Percentiles rank a stretch among this genome's conserved stretches.
Evolutionary conservation across 2,329 filamentous ascomycete species (phyloP).

Genomic region (Nemania serpens): DNA sequence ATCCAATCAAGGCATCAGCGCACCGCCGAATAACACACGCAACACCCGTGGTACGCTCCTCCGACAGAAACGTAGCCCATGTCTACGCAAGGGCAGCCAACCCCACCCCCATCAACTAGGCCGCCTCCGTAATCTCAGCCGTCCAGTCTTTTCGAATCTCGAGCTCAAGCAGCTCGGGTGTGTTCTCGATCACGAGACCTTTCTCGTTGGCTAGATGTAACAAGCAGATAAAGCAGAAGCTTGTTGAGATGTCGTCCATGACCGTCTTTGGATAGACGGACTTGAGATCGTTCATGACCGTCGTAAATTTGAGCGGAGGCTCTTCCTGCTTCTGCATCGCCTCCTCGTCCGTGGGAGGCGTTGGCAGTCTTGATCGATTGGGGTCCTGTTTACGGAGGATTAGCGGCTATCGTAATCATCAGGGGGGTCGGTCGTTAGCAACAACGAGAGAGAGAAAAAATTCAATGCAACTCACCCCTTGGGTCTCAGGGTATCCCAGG

Average conservation of each 20-base stretch:
- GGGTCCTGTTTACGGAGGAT: constrained; percentile 32
- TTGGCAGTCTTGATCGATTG: constrained; percentile 39
- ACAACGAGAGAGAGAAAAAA: too few relatives aligned
- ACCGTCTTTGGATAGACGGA: constrained; percentile 81
- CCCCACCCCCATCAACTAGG: constrained; percentile 1
- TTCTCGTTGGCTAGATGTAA: constrained; percentile 93
- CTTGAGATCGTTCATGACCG: constrained; percentile 88
- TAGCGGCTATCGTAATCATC: constrained; percentile 5
- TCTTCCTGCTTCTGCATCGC: constrained; percentile 46
- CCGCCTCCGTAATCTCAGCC: constrained; percentile 55
- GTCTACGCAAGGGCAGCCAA: background rate
- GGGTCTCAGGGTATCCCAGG: constrained; percentile 58
- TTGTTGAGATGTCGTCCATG: constrained; percentile 95
- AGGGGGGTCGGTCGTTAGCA: constrained; percentile 6
- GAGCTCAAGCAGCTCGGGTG: constrained; percentile 61
- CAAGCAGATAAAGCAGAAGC: constrained; percentile 88
- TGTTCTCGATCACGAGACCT: constrained; percentile 75
- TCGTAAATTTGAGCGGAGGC: constrained; percentile 77
- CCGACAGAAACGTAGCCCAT: background rate
- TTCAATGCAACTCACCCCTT: constrained; percentile 51
- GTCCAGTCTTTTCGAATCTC: constrained; percentile 66
- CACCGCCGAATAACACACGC: background rate
- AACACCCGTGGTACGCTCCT: background rate
- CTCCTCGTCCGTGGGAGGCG: constrained; percentile 34
- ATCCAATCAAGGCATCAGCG: background rate